Conservation (phyloP, 2,329 filamentous ascomycete genomes). For the Aureobasidium sp. region DNA sequence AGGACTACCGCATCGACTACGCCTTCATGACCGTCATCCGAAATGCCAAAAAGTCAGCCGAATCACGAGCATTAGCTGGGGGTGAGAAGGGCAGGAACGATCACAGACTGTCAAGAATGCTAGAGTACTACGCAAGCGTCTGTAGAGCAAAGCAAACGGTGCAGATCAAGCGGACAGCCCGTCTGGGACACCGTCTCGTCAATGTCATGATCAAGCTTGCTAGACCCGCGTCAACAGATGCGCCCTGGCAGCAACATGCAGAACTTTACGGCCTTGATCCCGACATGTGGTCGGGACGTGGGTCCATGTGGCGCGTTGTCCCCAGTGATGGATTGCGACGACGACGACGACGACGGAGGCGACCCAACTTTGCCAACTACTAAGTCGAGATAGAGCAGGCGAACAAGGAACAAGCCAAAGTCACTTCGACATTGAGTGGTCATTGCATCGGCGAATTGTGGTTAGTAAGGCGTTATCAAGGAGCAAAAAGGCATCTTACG, state of each 20-base stretch:
- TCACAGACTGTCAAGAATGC: background rate
- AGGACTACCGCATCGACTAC: slow-evolving; percentile 25
- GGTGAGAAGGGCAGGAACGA: background rate
- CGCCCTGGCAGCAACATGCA: background rate
- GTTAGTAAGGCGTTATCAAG: background rate
- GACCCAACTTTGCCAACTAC: background rate
- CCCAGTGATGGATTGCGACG: background rate
- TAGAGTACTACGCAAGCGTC: background rate
- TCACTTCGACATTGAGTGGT: background rate
- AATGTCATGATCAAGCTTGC: background rate
- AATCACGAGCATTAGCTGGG: background rate
- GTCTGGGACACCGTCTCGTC: slow-evolving; percentile 3
- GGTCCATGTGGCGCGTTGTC: background rate
- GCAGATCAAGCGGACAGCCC: background rate
- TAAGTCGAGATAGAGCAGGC: background rate
- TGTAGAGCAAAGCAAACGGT: background rate
- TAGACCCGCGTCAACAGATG: background rate
- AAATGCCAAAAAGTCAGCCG: background rate
- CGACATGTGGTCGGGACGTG: background rate
- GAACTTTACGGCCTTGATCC: background rate
- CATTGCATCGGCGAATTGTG: background rate
- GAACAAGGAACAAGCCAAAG: background rate
- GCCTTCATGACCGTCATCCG: slow-evolving; percentile 19
- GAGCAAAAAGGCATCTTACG: background rate
- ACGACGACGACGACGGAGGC: background rate